Percentiles rank a stretch among this genome's conserved stretches.
These are phyloP conservation scores for Thuidium tamariscinum DNA, from an alignment of 225 moss, liverwort and hornwort species.

Conservation along the genomic window DNA sequence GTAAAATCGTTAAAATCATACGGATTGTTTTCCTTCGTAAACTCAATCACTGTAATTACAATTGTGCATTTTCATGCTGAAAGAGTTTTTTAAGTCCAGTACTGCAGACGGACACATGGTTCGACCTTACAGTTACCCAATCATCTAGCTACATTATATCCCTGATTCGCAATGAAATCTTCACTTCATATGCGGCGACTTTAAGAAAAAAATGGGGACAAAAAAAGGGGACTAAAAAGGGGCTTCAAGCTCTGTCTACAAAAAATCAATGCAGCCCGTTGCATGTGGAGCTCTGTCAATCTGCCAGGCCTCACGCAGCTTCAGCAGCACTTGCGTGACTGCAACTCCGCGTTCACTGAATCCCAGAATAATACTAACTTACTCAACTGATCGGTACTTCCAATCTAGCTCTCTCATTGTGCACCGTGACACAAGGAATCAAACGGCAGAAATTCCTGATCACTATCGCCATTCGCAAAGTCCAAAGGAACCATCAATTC, in stretches of 20 bases:
- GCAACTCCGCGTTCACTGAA: not conserved
- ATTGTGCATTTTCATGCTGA: constrained; percentile 1
- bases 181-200: not conserved
- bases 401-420: not conserved
- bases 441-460: not conserved
- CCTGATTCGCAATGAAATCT: not conserved
- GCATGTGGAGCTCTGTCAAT: constrained; percentile 13
- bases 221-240: too few species aligned
- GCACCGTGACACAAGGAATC: not conserved
- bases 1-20: not conserved
- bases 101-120: not conserved
- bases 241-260: not conserved
- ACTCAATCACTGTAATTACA: constrained; percentile 24
- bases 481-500: not conserved
- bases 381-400: not conserved
- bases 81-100: not conserved
- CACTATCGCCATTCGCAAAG: not conserved
- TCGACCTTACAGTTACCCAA: not conserved
- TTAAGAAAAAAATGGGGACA: not conserved
- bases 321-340: constrained; percentile 3
- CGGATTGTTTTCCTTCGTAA: not conserved
- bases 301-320: not conserved
- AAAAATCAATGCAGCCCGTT: not conserved
- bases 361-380: not conserved
- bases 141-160: not conserved